Conservation (phyloP, 345 rosid genomes). For the Brassica carinata region DNA sequence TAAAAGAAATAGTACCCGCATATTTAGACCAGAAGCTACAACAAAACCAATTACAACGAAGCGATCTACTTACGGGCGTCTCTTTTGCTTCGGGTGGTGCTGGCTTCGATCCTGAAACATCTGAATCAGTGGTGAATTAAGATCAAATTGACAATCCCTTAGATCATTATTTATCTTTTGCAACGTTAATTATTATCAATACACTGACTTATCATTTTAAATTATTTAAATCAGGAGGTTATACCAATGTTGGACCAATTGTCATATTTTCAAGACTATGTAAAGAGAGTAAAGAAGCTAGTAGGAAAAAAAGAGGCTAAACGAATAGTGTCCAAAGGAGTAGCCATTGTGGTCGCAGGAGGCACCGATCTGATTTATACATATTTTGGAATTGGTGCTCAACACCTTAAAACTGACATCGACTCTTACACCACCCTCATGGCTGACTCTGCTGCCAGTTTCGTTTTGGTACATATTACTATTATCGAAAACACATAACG, state of each 20-base stretch:
- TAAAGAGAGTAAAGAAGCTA: constrained; percentile 20
- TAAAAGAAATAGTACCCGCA: constrained; percentile 54
- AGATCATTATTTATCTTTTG: neutral
- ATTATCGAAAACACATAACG: neutral
- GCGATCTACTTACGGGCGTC: constrained; percentile 67
- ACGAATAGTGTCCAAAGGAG: constrained; percentile 25
- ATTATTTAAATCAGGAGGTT: constrained; percentile 29
- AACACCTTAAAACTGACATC: neutral
- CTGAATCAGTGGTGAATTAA: constrained; percentile 44
- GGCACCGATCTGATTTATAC: neutral
- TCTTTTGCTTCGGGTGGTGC: constrained; percentile 68
- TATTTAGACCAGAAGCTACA: constrained; percentile 54
- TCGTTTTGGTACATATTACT: constrained; percentile 4
- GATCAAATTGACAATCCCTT: neutral
- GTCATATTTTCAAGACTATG: constrained; percentile 42
- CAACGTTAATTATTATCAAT: neutral
- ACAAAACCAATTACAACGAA: constrained; percentile 24
- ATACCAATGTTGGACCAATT: constrained; percentile 45
- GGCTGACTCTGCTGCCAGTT: constrained; percentile 17
- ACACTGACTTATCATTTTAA: neutral
- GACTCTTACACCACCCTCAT: neutral
- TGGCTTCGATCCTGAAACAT: constrained; percentile 63
- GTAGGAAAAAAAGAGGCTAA: constrained; percentile 37
- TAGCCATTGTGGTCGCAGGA: constrained; percentile 20
- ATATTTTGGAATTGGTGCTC: constrained; percentile 5